These are phyloP conservation scores for Pseudogymnoascus sp. DNA, from an alignment of 2,329 filamentous ascomycete genomes.

Conservation along the genomic window DNA sequence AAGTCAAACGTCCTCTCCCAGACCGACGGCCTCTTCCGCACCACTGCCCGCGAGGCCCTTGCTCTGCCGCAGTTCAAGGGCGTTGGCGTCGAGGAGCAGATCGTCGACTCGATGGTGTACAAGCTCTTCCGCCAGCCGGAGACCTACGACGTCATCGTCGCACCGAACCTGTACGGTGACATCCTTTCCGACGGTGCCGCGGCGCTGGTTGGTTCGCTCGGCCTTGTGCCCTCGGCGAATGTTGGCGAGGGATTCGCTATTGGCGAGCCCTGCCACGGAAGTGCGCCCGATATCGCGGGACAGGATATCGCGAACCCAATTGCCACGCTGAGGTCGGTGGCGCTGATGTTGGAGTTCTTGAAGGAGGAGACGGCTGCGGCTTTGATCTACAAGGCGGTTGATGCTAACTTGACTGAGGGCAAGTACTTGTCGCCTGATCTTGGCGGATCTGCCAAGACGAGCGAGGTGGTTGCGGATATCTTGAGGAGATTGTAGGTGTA, in stretches of 20 bases:
- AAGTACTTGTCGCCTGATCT: conserved; percentile 80
- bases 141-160: conserved; percentile 96
- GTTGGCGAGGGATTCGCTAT: conserved; percentile 92
- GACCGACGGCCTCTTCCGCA: conserved; percentile 91
- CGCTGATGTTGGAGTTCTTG: conserved; percentile 93
- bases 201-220: conserved; percentile 83
- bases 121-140: conserved; percentile 96
- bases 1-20: conserved; percentile 96
- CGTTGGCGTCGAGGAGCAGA: conserved; percentile 84
- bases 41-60: conserved; percentile 67
- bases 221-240: conserved; percentile 89
- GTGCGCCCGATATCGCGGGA: conserved; percentile 91
- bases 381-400: conserved; percentile 84
- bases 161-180: conserved; percentile 95
- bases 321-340: conserved; percentile 83
- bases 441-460: conserved; percentile 76
- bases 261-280: conserved; percentile 95
- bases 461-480: conserved; percentile 81
- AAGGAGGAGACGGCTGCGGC: conserved; percentile 80
- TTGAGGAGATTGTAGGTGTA: conserved; percentile 63
- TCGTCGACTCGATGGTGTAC: conserved; percentile 99
- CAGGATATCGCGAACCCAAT: conserved; percentile 92
- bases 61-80: conserved; percentile 53
- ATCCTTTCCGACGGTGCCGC: conserved; percentile 93
- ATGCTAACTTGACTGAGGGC: conserved; percentile 79